Evolutionary conservation across 495 filamentous ascomycete species (phyloP).

Genomic region (Cairneyella variabilis): DNA sequence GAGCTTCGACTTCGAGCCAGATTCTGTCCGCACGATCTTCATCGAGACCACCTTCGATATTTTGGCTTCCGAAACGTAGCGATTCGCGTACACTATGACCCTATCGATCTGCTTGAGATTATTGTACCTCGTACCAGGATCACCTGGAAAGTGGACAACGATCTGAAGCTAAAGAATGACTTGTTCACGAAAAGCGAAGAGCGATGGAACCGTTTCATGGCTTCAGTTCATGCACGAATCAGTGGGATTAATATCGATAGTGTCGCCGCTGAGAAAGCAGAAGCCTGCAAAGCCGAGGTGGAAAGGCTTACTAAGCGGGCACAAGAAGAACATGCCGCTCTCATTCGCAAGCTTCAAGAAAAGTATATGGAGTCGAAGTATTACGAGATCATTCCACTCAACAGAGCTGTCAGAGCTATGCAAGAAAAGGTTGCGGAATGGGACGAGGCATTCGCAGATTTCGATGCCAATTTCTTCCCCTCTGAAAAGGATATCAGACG

Average conservation of each 20-base stretch:
- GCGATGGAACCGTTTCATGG: constrained; percentile 78
- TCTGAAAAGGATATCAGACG: constrained; percentile 96
- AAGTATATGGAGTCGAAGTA: constrained; percentile 91
- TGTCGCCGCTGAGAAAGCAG: constrained; percentile 78
- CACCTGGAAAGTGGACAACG: constrained; percentile 96
- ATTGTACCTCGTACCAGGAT: constrained; percentile 84
- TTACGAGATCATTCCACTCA: constrained; percentile 93
- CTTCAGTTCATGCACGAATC: constrained; percentile 76
- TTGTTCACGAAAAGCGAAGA: constrained; percentile 74
- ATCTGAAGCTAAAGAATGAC: constrained; percentile 89
- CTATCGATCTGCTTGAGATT: constrained; percentile 90
- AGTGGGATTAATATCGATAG: constrained; percentile 87
- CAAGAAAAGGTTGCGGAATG: constrained; percentile 92
- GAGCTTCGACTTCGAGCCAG: constrained; percentile 74
- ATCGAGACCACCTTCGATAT: constrained; percentile 85
- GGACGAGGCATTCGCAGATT: constrained; percentile 84
- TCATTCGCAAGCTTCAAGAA: constrained; percentile 76
- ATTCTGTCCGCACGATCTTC: constrained; percentile 89
- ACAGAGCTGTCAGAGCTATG: constrained; percentile 78
- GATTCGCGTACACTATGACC: constrained; percentile 86
- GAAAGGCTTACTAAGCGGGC: constrained; percentile 70
- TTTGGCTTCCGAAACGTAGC: constrained; percentile 87
- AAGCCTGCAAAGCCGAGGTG: constrained; percentile 76
- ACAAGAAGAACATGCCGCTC: constrained; percentile 69
- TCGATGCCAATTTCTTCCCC: constrained; percentile 91